Base-by-base conservation (phyloP, 75 land plant species). In the Larix kaempferi region DNA sequence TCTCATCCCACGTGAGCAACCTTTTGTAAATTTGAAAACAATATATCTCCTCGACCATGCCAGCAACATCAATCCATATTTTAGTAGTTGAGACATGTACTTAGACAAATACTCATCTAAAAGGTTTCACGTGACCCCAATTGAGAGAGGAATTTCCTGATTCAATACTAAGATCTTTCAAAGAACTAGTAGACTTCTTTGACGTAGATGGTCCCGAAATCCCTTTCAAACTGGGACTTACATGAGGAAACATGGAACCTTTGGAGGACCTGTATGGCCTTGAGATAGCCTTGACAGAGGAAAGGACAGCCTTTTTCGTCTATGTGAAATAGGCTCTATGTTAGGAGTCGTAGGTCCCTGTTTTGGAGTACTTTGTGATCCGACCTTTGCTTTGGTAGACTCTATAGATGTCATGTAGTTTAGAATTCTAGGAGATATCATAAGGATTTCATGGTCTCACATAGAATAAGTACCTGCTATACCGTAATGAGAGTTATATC, bases 371-470 rank as follows among this genome's bases (percentile, higher is more conserved):
- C 93, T 88, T 64, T 79, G 75, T 14, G 93, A 88, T 74, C 93
- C 83, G 29, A 75, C 65, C 41, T 81, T 91, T 39, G 90, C 90
- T 63, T 85, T 88, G 29, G 93, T 80, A 3, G 93, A 91, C 74
- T 83, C 82, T 4, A 90, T 91, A 0, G 87, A 75, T 14, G 87
- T 88, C 93, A 91, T 91, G 84, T 91, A 91, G n/a, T 81, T 80
- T 4, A 89, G 89, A 21, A 87, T 55, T 6, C 39, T 77, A 3
- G 93, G 91, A 78, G 87, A 91, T 85, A 91, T 91, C n/a, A 78
- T 85, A 60, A 94, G 80, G 85, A 93, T 94, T 55, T 89, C 94
- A 56, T 89, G 87, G 49, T 91, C 96, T 15, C 79, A 82, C n/a
- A 86, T 19, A 7, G 82, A 59, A 22, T 82, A 65, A 11, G 80